These are phyloP conservation scores for Fusarium zealandicum DNA, from an alignment of 2,329 filamentous ascomycete species.

Conservation along the genomic window DNA sequence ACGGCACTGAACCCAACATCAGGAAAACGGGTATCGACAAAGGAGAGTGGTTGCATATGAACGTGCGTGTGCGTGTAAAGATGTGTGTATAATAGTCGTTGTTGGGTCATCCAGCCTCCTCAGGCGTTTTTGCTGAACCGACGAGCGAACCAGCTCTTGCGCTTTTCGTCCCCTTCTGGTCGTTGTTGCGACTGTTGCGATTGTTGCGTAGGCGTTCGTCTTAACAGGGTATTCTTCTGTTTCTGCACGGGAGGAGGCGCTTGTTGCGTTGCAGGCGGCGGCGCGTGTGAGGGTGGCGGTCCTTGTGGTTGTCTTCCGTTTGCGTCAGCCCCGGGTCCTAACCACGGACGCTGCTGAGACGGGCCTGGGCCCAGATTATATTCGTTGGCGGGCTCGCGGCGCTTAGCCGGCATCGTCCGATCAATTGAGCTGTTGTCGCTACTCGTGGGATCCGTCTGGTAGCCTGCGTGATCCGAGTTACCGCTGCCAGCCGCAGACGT, in stretches of 20 bases:
- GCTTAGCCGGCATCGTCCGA: slow-evolving; percentile 66
- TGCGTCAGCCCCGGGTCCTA: slow-evolving; percentile 45
- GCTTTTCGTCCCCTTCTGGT: slow-evolving; percentile 65
- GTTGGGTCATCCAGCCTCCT: slow-evolving; percentile 7
- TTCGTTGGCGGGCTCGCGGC: slow-evolving; percentile 62
- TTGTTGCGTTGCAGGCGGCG: slow-evolving; percentile 29
- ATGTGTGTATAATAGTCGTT: slow-evolving; percentile 11
- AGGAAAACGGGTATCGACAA: slow-evolving; percentile 41
- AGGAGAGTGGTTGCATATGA: slow-evolving; percentile 30
- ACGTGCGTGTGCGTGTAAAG: slow-evolving; percentile 20
- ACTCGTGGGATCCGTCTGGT: slow-evolving; percentile 83
- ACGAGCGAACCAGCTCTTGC: slow-evolving; percentile 88
- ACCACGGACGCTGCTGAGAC: slow-evolving; percentile 50
- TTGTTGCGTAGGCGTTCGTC: slow-evolving; percentile 41
- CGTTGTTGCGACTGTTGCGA: slow-evolving; percentile 36
- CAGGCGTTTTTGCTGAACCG: slow-evolving; percentile 72
- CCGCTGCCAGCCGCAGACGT: slow-evolving; percentile 78
- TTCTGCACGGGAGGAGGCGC: slow-evolving; percentile 34
- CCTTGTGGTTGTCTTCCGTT: slow-evolving; percentile 37
- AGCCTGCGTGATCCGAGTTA: slow-evolving; percentile 77
- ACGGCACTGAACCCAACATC: slow-evolving; percentile 13
- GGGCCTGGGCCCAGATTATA: slow-evolving; percentile 69
- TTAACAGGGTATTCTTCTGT: slow-evolving; percentile 43
- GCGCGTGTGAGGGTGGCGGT: slow-evolving; percentile 39
- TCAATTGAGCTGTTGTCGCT: slow-evolving; percentile 94